Evolutionary conservation across 306 rosid species (phyloP).

Genomic region (Vigna trinervia): DNA sequence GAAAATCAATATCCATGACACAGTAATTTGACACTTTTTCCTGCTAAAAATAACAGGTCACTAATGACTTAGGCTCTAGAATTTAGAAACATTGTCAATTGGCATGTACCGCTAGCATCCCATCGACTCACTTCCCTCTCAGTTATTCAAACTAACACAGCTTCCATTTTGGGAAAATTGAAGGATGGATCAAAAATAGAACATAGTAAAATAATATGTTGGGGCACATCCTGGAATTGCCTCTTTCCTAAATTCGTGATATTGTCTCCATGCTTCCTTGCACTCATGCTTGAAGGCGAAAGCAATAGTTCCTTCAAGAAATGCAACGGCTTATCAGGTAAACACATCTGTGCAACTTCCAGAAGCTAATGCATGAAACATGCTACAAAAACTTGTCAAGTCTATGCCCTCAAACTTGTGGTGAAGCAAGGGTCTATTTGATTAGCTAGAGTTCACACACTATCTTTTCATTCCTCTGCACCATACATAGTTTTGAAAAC

Average conservation of each 20-base stretch:
- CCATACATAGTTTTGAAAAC: not conserved
- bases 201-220: not conserved
- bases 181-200: not conserved
- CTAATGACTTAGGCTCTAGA: constrained; percentile 26
- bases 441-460: constrained; percentile 12
- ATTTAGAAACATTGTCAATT: not conserved
- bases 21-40: not conserved
- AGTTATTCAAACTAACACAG: too few species aligned
- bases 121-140: too few species aligned
- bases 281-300: constrained; percentile 2
- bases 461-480: too few species aligned
- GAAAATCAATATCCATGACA: not conserved
- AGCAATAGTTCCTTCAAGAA: not conserved
- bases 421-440: constrained; percentile 36
- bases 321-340: not conserved
- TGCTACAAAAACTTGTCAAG: not conserved
- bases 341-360: not conserved
- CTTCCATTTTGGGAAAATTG: not conserved
- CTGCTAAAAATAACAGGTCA: not conserved
- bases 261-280: not conserved
- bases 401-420: not conserved
- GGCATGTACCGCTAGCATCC: not conserved
- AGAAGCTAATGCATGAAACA: not conserved
- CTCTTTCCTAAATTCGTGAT: not conserved
- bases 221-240: not conserved